Conservation (phyloP, 345 rosid species). For the Toxicodendron radicans region DNA sequence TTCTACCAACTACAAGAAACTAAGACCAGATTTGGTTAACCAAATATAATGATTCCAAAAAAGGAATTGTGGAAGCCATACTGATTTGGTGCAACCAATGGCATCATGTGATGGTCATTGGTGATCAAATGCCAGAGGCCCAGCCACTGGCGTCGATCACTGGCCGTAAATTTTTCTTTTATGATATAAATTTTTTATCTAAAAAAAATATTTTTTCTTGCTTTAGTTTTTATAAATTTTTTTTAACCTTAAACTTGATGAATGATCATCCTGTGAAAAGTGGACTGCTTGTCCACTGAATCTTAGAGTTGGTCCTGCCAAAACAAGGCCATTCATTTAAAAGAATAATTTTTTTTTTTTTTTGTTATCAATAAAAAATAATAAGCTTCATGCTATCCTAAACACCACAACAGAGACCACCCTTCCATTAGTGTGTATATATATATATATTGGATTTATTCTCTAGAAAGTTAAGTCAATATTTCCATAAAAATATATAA, state of each 20-base stretch:
- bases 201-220: too few species aligned
- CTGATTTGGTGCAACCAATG: background rate
- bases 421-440: background rate
- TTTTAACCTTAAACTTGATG: background rate
- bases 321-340: background rate
- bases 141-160: background rate
- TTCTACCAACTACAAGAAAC: background rate
- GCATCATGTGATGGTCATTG: background rate
- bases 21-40: background rate
- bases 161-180: background rate
- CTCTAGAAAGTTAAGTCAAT: background rate
- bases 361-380: background rate
- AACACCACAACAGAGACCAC: background rate
- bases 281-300: background rate
- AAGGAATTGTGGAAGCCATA: background rate
- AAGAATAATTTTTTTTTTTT: conserved; percentile 1
- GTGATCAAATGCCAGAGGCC: background rate
- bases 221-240: background rate
- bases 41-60: background rate
- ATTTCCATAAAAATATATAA: background rate
- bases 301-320: background rate
- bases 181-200: background rate
- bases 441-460: background rate
- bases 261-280: background rate
- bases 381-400: background rate